Evolutionary conservation across 176 grass and related monocot genomes (phyloP), one percentile per base, ranked within the genome.

Genomic region (Oryza australiensis): DNA sequence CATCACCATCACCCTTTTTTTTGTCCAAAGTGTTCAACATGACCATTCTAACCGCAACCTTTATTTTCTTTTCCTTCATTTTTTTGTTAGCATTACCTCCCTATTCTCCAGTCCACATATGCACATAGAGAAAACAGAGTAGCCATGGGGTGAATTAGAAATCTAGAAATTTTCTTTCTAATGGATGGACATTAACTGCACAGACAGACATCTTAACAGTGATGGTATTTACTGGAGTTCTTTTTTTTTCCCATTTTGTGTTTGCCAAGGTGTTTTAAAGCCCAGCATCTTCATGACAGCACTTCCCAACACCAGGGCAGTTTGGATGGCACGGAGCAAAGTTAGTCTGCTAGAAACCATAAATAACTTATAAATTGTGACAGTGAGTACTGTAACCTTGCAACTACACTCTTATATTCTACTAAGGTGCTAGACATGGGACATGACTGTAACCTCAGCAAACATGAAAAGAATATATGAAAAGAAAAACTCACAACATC

Each of bases 401-500:
- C 5, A 62, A 59, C 9, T 38, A 81, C 49, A 33, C 71, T 86
- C 22, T 32, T 75, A 65, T 27, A 43, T 53, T 79, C 59, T 30
- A 65, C 40, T 48, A 69, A 40, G 12, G 12, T 51, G 67, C 22
- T 4, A 77, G 37, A 34, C 37, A 82, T 35, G 63, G 16, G 20
- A 73, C 23, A 72, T 78, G 64, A 35, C 38, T 53, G 74, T 73
- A 14, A 85, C 42, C 30, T 64, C 16, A 53, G 18, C 26, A 64
- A 65, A 65, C 15, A 51, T 15, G 26, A 72, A 38, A 80, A 29
- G 15, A 22, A 49, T 74, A 83, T 49, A 71, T 45, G 24, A 68
- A 89, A 86, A 81, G 48, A 68, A 42, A 74, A 72, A 93, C 95
- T 98, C 51, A 98, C 95, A 86, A 98, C 95, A 95, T 98, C 95